Evolutionary conservation across 129 eudicot genomes (phyloP).

Genomic region (Pulicaria dysenterica): DNA sequence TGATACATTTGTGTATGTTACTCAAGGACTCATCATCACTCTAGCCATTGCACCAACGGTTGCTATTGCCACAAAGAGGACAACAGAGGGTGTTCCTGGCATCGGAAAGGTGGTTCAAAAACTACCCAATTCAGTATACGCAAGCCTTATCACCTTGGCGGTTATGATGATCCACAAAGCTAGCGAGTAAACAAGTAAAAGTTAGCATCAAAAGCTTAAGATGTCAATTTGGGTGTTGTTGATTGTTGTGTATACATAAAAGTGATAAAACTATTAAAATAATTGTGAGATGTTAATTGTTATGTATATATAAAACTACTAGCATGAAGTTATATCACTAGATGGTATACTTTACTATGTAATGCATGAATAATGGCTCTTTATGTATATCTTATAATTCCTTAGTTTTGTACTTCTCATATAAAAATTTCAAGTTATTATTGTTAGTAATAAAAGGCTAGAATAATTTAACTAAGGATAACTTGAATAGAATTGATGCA

Average conservation of each 20-base stretch:
- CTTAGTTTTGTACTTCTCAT: too few species aligned
- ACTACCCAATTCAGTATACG: conserved; percentile 78
- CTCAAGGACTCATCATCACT: conserved; percentile 83
- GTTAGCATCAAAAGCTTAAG: neutral
- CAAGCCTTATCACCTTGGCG: conserved; percentile 78
- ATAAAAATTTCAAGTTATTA: too few species aligned
- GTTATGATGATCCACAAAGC: conserved; percentile 67
- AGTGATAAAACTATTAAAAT: neutral
- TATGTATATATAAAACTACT: neutral
- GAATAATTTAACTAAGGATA: too few species aligned
- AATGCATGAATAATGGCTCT: too few species aligned
- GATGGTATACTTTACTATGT: neutral
- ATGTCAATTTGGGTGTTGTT: conserved; percentile 28
- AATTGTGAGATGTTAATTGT: conserved; percentile 3
- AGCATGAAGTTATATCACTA: conserved; percentile 1
- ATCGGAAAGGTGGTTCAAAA: conserved; percentile 80
- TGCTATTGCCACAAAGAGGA: conserved; percentile 80
- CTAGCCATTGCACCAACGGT: conserved; percentile 82
- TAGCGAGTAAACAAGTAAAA: conserved; percentile 22
- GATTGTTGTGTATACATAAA: conserved; percentile 12
- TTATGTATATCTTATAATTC: too few species aligned
- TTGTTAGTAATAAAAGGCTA: too few species aligned
- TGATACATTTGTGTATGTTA: conserved; percentile 64
- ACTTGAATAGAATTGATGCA: too few species aligned
- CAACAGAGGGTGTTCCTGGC: conserved; percentile 82